Conservation (phyloP, 495 filamentous ascomycete species). For the Pseudotulostoma volvatum region DNA sequence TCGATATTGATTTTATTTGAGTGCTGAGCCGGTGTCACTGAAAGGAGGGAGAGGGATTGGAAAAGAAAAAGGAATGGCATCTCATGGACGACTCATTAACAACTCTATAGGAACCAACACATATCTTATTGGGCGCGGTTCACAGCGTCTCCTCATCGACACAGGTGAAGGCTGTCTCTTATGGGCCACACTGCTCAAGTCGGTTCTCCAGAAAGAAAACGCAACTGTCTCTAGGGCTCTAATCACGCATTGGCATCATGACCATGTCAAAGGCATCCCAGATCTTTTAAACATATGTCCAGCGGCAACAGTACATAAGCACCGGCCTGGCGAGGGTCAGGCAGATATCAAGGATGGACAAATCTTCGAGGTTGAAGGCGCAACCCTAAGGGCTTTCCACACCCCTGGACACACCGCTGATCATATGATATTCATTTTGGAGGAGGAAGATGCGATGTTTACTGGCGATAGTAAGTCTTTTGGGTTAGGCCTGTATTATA, state of each 20-base stretch:
- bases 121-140: constrained; percentile 61
- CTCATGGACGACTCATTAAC: no score
- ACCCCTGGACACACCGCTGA: constrained; percentile 79
- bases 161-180: constrained; percentile 53
- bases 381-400: constrained; percentile 54
- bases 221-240: constrained; percentile 47
- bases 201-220: constrained; percentile 46
- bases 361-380: constrained; percentile 56
- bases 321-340: constrained; percentile 25
- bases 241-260: constrained; percentile 81
- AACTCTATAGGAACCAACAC: constrained; percentile 82
- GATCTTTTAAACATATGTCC: constrained; percentile 50
- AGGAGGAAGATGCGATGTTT: constrained; percentile 73
- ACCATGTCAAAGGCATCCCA: constrained; percentile 61
- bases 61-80: not conserved
- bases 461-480: constrained; percentile 58
- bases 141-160: constrained; percentile 56
- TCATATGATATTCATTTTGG: constrained; percentile 57
- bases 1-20: not conserved
- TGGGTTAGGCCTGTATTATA: not conserved
- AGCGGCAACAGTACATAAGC: constrained; percentile 34
- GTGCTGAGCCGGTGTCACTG: not conserved
- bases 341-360: constrained; percentile 50
- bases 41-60: not conserved
- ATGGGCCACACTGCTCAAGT: constrained; percentile 42